phyloP scores from a whole-genome alignment of 441 rosid genomes.

The Pelargonium fulgidum region DNA sequence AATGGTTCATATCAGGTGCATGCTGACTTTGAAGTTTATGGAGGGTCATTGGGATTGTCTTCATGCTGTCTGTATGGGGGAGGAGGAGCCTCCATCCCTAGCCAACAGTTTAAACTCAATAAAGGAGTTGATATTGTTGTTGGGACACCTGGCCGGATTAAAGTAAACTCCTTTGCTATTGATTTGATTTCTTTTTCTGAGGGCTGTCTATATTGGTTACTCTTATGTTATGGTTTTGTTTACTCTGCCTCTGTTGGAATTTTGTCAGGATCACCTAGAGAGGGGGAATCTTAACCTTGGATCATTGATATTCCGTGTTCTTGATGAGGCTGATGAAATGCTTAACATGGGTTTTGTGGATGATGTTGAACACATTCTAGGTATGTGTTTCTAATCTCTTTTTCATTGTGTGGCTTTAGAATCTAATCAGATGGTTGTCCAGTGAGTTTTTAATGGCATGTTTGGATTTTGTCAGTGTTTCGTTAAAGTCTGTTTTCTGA shows the following conservation, averaged over 20 bases:
- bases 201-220: not conserved
- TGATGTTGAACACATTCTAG: constrained; percentile 84
- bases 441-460: not conserved
- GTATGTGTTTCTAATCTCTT: constrained; percentile 26
- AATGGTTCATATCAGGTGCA: constrained; percentile 35
- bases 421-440: not conserved
- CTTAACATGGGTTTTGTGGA: constrained; percentile 95
- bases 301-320: constrained; percentile 72
- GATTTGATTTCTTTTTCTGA: not conserved
- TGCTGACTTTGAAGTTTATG: constrained; percentile 77
- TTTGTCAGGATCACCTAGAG: constrained; percentile 72
- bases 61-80: constrained; percentile 78
- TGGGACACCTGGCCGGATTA: constrained; percentile 92
- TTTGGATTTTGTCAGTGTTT: too few relatives aligned
- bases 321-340: constrained; percentile 99
- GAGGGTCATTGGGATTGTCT: constrained; percentile 60
- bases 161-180: constrained; percentile 35
- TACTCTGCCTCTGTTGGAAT: not conserved
- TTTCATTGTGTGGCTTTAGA: too few relatives aligned
- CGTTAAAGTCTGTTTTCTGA: too few relatives aligned
- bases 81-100: constrained; percentile 50
- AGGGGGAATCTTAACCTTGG: constrained; percentile 59
- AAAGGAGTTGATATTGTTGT: constrained; percentile 84
- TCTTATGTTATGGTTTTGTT: not conserved
- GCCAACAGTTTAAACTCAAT: constrained; percentile 57